Evolutionary conservation across 108 stramenopile species (phyloP).

Genomic region (Cylindrotheca fusiformis): DNA sequence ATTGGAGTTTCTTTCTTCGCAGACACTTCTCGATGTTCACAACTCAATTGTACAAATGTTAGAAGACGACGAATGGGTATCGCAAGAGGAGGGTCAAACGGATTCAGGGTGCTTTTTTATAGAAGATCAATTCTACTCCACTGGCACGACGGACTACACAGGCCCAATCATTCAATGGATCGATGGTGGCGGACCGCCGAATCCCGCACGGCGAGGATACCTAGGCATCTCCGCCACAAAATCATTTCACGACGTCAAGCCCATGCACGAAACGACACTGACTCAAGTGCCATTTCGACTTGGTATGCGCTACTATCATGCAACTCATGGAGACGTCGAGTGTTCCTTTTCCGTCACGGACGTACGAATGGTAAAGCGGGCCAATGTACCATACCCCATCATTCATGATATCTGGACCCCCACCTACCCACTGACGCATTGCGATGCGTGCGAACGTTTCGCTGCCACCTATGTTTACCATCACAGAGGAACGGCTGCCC

Average conservation of each 20-base stretch:
- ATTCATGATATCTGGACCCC: slow-evolving; percentile 55
- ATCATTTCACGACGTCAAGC: neutral
- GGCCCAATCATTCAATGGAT: slow-evolving; percentile 45
- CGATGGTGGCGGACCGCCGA: slow-evolving; percentile 7
- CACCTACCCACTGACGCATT: slow-evolving; percentile 14
- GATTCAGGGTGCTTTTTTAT: slow-evolving; percentile 71
- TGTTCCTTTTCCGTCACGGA: slow-evolving; percentile 36
- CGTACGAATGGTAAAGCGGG: slow-evolving; percentile 3
- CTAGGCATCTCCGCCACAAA: slow-evolving; percentile 20
- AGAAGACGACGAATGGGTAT: slow-evolving; percentile 43
- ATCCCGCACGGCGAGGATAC: slow-evolving; percentile 29
- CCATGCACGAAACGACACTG: slow-evolving; percentile 52
- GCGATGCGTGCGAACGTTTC: slow-evolving; percentile 39
- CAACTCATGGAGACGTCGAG: slow-evolving; percentile 57
- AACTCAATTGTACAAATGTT: slow-evolving; percentile 52
- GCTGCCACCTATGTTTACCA: slow-evolving; percentile 20
- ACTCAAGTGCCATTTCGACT: slow-evolving; percentile 58
- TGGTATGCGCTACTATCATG: slow-evolving; percentile 71
- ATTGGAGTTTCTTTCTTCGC: slow-evolving; percentile 63
- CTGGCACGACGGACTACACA: slow-evolving; percentile 52
- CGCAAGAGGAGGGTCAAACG: slow-evolving; percentile 6
- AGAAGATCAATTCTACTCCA: slow-evolving; percentile 67
- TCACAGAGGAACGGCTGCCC: slow-evolving; percentile 7
- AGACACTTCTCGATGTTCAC: slow-evolving; percentile 78
- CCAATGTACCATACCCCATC: slow-evolving; percentile 33